Conservation (phyloP, 78 protist genomes). For the Speleostelium caveatum region DNA sequence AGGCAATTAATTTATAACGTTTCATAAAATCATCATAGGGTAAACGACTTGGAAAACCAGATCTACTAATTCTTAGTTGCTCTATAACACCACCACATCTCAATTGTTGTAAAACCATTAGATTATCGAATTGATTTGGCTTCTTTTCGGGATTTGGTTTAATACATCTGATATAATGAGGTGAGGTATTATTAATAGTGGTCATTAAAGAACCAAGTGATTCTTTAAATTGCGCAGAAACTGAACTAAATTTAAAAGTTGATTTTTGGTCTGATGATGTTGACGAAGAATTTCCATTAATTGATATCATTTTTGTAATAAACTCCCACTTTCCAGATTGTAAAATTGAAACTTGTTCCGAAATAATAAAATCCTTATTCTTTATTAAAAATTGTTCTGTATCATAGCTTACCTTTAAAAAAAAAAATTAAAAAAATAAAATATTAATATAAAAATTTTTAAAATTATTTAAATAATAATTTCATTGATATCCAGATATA, state of each 20-base stretch:
- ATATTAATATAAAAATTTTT: background rate
- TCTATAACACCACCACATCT: constrained; percentile 83
- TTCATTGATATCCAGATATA: background rate
- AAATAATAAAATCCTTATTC: constrained; percentile 89
- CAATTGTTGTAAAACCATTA: constrained; percentile 75
- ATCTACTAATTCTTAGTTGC: constrained; percentile 66
- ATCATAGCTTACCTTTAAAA: constrained; percentile 80
- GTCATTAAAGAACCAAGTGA: constrained; percentile 79
- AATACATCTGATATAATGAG: constrained; percentile 94
- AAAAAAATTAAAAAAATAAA: background rate
- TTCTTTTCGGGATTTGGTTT: constrained; percentile 91
- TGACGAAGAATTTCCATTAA: background rate
- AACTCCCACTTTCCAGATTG: constrained; percentile 25
- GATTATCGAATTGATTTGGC: constrained; percentile 41
- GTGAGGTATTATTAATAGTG: constrained; percentile 82
- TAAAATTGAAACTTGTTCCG: constrained; percentile 67
- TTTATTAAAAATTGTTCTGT: constrained; percentile 85
- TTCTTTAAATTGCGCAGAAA: constrained; percentile 69
- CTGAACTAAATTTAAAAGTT: constrained; percentile 52
- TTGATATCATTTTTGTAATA: background rate
- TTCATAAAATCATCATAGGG: constrained; percentile 51
- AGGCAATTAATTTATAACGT: constrained; percentile 33
- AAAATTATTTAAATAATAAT: background rate
- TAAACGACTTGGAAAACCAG: constrained; percentile 78
- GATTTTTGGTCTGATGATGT: constrained; percentile 1